Conservation (phyloP, 805 yeast species). For the Cephaloascus fragrans region DNA sequence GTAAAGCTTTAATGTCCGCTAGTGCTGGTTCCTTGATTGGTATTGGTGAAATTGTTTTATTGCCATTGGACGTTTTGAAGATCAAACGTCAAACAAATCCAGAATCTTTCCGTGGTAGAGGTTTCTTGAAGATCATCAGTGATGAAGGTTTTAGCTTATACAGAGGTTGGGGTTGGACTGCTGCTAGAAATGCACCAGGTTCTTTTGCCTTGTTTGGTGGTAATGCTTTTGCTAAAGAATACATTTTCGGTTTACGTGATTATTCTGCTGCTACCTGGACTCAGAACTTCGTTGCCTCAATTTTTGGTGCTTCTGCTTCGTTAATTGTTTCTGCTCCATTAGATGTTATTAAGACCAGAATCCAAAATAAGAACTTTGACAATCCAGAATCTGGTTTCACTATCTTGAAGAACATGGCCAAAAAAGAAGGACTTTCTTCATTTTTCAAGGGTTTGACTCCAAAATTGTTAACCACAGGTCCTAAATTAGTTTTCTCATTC, state of each 20-base stretch:
- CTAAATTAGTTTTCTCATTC: conserved; percentile 95
- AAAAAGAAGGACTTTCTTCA: conserved; percentile 80
- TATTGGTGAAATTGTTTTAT: conserved; percentile 91
- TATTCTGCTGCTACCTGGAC: conserved; percentile 89
- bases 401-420: conserved; percentile 85
- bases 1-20: conserved; percentile 95
- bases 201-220: conserved; percentile 97
- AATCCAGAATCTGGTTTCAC: conserved; percentile 91
- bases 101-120: conserved; percentile 98
- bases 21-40: conserved; percentile 97
- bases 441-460: conserved; percentile 94
- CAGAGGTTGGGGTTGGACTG: conserved; percentile 99
- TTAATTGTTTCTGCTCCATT: conserved; percentile 95
- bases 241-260: conserved; percentile 76
- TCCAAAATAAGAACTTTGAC: conserved; percentile 93
- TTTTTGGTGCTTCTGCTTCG: conserved; percentile 94
- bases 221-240: conserved; percentile 97
- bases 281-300: conserved; percentile 91
- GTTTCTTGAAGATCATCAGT: conserved; percentile 70
- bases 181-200: conserved; percentile 99
- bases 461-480: conserved; percentile 94
- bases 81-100: conserved; percentile 99
- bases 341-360: conserved; percentile 97
- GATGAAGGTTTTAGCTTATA: conserved; percentile 94
- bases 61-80: conserved; percentile 93